phyloP scores from a whole-genome alignment of 345 rosid species.

The Rhodomyrtus tomentosa region DNA sequence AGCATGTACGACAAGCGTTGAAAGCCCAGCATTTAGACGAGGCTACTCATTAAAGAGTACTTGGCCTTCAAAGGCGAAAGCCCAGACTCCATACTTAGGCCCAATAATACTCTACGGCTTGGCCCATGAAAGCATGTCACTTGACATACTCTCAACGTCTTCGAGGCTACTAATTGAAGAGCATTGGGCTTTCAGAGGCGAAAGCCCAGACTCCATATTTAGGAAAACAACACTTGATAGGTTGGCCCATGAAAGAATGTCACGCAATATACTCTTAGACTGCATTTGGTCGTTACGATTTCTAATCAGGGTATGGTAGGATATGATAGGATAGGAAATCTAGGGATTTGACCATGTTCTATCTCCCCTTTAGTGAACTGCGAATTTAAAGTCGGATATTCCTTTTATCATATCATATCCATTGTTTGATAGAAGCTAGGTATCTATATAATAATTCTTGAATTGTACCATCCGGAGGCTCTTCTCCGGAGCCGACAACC shows the following conservation, averaged over 20 bases:
- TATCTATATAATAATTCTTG: no score
- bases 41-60: not conserved
- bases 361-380: no score
- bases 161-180: no score
- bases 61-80: not conserved
- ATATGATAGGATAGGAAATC: no score
- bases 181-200: not conserved
- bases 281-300: no score
- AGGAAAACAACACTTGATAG: not conserved
- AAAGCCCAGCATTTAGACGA: not conserved
- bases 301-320: no score
- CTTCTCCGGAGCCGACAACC: not conserved
- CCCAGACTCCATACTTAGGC: not conserved
- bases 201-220: not conserved
- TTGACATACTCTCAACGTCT: not conserved
- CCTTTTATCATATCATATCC: no score
- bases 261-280: not conserved
- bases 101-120: not conserved
- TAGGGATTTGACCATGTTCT: no score
- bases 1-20: not conserved
- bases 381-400: no score
- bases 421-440: no score
- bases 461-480: no score
- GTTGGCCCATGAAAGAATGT: not conserved
- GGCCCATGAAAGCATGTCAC: not conserved